Percentiles rank a stretch among this genome's conserved stretches.
Evolutionary conservation across 1,284 basidiomycete species (phyloP).

Genomic region (Apiotrichum veenhuisii): DNA sequence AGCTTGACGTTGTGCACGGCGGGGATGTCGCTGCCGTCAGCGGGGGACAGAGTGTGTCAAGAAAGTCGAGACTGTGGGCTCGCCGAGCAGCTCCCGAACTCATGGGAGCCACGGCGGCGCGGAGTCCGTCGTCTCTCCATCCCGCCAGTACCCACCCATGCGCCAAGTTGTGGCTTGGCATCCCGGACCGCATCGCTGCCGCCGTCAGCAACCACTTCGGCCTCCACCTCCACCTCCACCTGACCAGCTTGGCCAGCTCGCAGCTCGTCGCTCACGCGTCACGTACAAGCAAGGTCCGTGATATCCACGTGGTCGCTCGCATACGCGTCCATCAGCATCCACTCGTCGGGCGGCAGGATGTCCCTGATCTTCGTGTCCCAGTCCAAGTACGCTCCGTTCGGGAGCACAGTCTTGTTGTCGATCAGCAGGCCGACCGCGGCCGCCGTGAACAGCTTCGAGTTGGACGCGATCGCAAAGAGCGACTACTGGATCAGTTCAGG

Average conservation of each 20-base stretch:
- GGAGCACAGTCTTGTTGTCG: slow-evolving; percentile 49
- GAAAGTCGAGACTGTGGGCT: not conserved
- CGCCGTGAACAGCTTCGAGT: slow-evolving; percentile 53
- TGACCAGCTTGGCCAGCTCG: no score
- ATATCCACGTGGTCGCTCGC: slow-evolving; percentile 47
- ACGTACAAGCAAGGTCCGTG: slow-evolving; percentile 48
- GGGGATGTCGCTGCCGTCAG: not conserved
- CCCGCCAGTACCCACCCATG: not conserved
- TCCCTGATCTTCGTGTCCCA: slow-evolving; percentile 52
- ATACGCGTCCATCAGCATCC: slow-evolving; percentile 49
- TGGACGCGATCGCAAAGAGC: slow-evolving; percentile 52
- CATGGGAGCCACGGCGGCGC: no score
- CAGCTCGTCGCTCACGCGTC: no score
- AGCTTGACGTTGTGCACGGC: slow-evolving; percentile 12
- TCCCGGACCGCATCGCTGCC: slow-evolving; percentile 31
- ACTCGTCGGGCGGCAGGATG: slow-evolving; percentile 49
- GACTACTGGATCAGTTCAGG: no score
- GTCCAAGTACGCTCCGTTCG: slow-evolving; percentile 29
- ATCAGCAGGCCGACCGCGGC: slow-evolving; percentile 50
- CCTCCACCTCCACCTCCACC: no score
- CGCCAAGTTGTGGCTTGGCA: slow-evolving; percentile 33
- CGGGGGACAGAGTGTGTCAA: not conserved
- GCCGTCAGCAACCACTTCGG: slow-evolving; percentile 12
- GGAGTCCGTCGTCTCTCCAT: no score
- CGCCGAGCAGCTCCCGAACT: not conserved